phyloP scores from a whole-genome alignment of 306 rosid genomes.

The Sophora flavescens region DNA sequence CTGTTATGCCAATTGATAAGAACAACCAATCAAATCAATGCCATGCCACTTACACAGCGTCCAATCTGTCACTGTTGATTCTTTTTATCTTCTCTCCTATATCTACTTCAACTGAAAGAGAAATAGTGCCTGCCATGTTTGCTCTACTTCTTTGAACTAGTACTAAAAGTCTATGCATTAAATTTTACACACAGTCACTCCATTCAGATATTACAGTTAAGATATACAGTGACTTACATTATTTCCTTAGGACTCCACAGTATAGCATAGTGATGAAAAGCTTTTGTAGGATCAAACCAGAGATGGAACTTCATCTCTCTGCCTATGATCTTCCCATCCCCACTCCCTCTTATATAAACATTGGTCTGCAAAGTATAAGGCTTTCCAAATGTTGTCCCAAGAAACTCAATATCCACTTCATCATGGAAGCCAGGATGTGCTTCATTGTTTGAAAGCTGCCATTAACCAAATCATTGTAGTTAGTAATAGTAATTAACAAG shows the following conservation, averaged over 20 bases:
- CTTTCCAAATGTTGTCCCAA: slow-evolving; percentile 95
- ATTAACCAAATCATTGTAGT: slow-evolving; percentile 36
- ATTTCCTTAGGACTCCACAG: slow-evolving; percentile 91
- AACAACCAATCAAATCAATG: slow-evolving; percentile 40
- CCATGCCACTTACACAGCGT: slow-evolving; percentile 29
- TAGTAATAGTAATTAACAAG: slow-evolving; percentile 18
- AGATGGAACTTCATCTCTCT: slow-evolving; percentile 97
- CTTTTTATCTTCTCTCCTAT: slow-evolving; percentile 34
- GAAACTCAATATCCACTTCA: slow-evolving; percentile 96
- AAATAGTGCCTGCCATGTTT: slow-evolving; percentile 18
- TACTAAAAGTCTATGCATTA: background rate
- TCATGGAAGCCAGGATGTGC: slow-evolving; percentile 98
- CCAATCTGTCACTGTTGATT: slow-evolving; percentile 15
- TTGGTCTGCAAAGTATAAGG: slow-evolving; percentile 98
- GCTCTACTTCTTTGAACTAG: slow-evolving; percentile 6
- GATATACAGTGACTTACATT: slow-evolving; percentile 63
- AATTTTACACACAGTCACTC: slow-evolving; percentile 15
- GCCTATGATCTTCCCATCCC: slow-evolving; percentile 86
- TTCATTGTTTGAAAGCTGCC: slow-evolving; percentile 90
- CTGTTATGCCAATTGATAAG: slow-evolving; percentile 18
- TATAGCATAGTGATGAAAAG: slow-evolving; percentile 92
- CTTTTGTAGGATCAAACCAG: slow-evolving; percentile 94
- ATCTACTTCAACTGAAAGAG: slow-evolving; percentile 35
- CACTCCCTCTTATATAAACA: slow-evolving; percentile 90
- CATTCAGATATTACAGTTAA: slow-evolving; percentile 20